phyloP scores from a whole-genome alignment of 495 filamentous ascomycete genomes.

The Trichoderma virens region DNA sequence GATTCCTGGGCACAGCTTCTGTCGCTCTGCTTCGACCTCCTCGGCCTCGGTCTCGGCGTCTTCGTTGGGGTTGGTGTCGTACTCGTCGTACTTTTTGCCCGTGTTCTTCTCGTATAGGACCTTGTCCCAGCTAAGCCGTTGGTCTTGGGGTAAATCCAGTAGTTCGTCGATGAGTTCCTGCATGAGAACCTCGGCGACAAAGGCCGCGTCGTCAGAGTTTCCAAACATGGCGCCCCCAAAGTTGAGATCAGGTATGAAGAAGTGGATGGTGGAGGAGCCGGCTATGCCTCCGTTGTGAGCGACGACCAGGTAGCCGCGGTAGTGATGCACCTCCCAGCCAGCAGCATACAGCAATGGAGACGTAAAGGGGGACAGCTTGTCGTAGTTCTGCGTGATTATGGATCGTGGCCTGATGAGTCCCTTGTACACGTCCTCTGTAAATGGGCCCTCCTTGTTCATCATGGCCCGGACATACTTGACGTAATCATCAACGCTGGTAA shows the following conservation, averaged over 20 bases:
- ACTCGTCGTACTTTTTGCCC: background rate
- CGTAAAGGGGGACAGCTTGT: conserved; percentile 9
- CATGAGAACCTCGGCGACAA: conserved; percentile 18
- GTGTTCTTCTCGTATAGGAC: background rate
- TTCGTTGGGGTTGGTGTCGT: background rate
- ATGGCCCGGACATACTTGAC: conserved; percentile 37
- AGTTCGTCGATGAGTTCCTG: conserved; percentile 31
- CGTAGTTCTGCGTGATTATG: conserved; percentile 14
- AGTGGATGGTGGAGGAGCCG: conserved; percentile 33
- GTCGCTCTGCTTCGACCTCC: conserved; percentile 13
- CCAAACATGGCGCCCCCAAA: conserved; percentile 40
- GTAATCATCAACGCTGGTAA: conserved; percentile 47
- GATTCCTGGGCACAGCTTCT: conserved; percentile 17
- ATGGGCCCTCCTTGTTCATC: conserved; percentile 21
- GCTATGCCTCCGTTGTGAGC: conserved; percentile 33
- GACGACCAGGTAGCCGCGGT: conserved; percentile 31
- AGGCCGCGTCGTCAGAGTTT: conserved; percentile 24
- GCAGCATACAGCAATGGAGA: conserved; percentile 27
- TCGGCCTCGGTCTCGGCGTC: conserved; percentile 1
- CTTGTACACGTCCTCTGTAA: conserved; percentile 28
- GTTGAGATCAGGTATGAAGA: conserved; percentile 34
- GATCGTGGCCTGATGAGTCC: conserved; percentile 26
- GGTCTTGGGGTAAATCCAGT: conserved; percentile 18
- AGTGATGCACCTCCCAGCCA: conserved; percentile 32
- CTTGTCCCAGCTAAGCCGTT: conserved; percentile 2